phyloP scores from a whole-genome alignment of 768 basidiomycete species.

The Panus rudis region DNA sequence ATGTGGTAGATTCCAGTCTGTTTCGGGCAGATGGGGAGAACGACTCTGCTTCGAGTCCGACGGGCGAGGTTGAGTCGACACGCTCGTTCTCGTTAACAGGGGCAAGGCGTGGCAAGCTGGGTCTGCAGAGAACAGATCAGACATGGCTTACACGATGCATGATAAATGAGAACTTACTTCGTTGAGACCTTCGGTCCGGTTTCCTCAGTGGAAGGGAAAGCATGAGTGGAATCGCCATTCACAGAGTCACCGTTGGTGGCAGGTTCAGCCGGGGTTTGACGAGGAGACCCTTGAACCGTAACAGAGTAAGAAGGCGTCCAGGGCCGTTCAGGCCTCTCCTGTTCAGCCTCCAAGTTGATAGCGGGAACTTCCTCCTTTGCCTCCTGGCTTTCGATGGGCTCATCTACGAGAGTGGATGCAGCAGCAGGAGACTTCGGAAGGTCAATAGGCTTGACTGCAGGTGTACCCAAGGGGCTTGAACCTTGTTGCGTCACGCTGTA shows the following conservation, averaged over 20 bases:
- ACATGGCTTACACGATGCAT: too few species aligned
- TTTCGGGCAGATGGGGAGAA: conserved; percentile 20
- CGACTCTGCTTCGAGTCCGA: conserved; percentile 11
- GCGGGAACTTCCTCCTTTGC: not conserved
- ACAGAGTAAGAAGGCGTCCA: conserved; percentile 36
- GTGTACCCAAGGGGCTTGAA: conserved; percentile 14
- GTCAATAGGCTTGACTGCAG: conserved; percentile 11
- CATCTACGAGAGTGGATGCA: not conserved
- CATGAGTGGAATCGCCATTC: conserved; percentile 6
- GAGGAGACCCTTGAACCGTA: conserved; percentile 26
- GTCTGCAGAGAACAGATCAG: conserved; percentile 8
- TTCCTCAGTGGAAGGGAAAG: conserved; percentile 15
- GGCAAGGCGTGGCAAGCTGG: conserved; percentile 18
- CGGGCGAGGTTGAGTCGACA: conserved; percentile 8
- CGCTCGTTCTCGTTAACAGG: conserved; percentile 17
- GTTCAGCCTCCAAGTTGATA: not conserved
- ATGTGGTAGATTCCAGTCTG: conserved; percentile 45
- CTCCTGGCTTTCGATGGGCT: not conserved
- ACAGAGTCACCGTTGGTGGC: not conserved
- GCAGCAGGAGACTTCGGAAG: conserved; percentile 1
- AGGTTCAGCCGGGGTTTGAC: not conserved
- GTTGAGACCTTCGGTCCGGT: conserved; percentile 8
- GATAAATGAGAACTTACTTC: conserved; percentile 6
- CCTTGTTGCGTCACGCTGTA: conserved; percentile 26
- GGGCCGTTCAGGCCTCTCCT: conserved; percentile 22